Base-by-base conservation (phyloP, 371 early-diverging fungal species). In the Saksenaea vasiformis region DNA sequence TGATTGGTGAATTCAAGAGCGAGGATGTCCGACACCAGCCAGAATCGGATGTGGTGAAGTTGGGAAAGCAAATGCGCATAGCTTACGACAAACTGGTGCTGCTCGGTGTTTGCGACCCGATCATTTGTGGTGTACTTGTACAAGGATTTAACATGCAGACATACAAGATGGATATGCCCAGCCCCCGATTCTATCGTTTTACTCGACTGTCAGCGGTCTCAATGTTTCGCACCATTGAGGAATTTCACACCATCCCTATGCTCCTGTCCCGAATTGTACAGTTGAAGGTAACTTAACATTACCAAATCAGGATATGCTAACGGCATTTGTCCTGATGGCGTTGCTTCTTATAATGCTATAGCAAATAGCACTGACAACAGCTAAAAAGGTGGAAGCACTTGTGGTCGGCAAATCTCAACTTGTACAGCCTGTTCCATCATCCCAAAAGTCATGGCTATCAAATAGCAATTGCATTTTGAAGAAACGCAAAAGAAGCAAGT, bases 161-260 rank as follows among this genome's bases (percentile, higher is more conserved):
- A 9, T 38, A 13, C 38, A 38, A 38, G 15, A 38, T 38, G 38
- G 38, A 38, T 38, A 38, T 38, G 38, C 38, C 38, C 9, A 38
- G 38, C 38, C 38, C 38, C 38, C 15, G 38, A 13, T 38, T 13
- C 15, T 38, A 38, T 38, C 38, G 38, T 13, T 13, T 38, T 9
- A 15, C 15, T n/a, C n/a, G n/a, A n/a, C n/a, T n/a, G n/a, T n/a
- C n/a, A n/a, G n/a, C 38, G 15, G 15, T 38, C 38, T 38, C 38
- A 13, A 15, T 38, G 13, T 38, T 38, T 38, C 38, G 38, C 13
- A 13, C 38, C 2, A 38, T 38, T 15, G 38, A 38, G 38, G 38
- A 99, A 70, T 54, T 87, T 87, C 61, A 99, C 72, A 1, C 95
- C 95, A 65, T 98, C 96, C 27, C 85, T 77, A 60, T 89, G 91